Evolutionary conservation across 73 alveolate species (phyloP).

Genomic region (Durusdinium trenchii): DNA sequence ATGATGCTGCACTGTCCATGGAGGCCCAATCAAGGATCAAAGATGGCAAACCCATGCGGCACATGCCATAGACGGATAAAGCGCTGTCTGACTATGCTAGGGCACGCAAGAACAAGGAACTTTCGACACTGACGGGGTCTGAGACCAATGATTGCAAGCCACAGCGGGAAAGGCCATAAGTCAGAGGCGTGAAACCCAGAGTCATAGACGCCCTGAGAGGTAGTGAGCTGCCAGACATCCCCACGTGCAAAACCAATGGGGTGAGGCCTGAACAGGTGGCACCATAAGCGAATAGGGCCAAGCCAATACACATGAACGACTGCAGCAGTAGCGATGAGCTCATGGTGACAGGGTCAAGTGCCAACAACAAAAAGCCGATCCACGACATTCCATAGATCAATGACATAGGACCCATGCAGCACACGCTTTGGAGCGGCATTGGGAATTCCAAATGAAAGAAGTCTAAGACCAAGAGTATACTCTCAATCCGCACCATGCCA

Average conservation of each 20-base stretch:
- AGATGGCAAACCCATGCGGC: not conserved
- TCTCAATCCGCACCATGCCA: conserved; percentile 41
- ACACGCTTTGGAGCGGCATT: not conserved
- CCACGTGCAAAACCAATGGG: conserved; percentile 5
- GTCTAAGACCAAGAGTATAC: not conserved
- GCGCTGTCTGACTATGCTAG: not conserved
- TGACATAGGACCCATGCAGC: not conserved
- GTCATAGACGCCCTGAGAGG: not conserved
- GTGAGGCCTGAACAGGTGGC: not conserved
- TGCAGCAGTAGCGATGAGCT: conserved; percentile 1
- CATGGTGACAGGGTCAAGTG: conserved; percentile 35
- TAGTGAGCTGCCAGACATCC: not conserved
- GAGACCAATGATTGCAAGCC: not conserved
- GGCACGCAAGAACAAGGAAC: not conserved
- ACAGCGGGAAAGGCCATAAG: conserved; percentile 51
- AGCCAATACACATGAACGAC: conserved; percentile 30
- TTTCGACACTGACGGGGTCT: conserved; percentile 1
- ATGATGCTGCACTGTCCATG: not conserved
- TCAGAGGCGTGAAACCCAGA: not conserved
- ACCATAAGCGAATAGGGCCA: conserved; percentile 3
- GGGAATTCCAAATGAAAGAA: not conserved
- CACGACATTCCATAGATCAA: conserved; percentile 39
- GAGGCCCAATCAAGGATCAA: conserved; percentile 24
- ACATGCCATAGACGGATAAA: conserved; percentile 23
- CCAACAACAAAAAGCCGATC: not conserved